Evolutionary conservation across 441 rosid genomes (phyloP).

Genomic region (Lepidium campestre): DNA sequence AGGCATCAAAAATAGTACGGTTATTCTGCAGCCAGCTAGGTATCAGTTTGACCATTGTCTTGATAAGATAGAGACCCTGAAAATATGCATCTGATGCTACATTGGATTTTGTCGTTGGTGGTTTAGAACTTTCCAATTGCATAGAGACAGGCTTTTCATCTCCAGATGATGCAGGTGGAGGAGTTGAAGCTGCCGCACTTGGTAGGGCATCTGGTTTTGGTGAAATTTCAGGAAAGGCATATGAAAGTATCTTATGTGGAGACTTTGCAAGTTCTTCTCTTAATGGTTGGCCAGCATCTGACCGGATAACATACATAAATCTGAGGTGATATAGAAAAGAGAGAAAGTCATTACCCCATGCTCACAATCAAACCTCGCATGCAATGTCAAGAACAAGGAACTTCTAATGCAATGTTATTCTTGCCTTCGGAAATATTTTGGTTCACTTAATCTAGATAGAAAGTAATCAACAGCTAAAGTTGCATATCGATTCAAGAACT

Average conservation of each 20-base stretch:
- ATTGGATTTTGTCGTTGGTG: constrained; percentile 37
- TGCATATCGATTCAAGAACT: constrained; percentile 90
- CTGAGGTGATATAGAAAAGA: constrained; percentile 41
- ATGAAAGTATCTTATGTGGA: constrained; percentile 79
- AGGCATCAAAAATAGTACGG: constrained; percentile 72
- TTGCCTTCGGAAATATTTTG: constrained; percentile 91
- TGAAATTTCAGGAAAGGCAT: constrained; percentile 76
- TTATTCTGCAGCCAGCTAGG: constrained; percentile 96
- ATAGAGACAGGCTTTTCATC: constrained; percentile 51
- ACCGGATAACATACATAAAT: constrained; percentile 88
- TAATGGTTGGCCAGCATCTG: constrained; percentile 95
- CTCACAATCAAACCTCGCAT: constrained; percentile 6
- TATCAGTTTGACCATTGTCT: constrained; percentile 82
- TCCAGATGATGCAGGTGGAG: constrained; percentile 50
- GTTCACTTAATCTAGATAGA: constrained; percentile 86
- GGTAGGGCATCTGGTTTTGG: constrained; percentile 55
- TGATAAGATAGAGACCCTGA: constrained; percentile 91
- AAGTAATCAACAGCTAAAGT: constrained; percentile 96
- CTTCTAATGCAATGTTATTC: constrained; percentile 26
- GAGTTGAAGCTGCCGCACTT: constrained; percentile 48
- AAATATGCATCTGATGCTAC: constrained; percentile 75
- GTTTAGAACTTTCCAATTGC: constrained; percentile 44
- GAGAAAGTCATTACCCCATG: background rate
- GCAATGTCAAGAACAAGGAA: background rate
- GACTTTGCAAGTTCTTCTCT: constrained; percentile 98